phyloP scores from a whole-genome alignment of 192 early-diverging fungal species.

The Kickxella alabastrina region DNA sequence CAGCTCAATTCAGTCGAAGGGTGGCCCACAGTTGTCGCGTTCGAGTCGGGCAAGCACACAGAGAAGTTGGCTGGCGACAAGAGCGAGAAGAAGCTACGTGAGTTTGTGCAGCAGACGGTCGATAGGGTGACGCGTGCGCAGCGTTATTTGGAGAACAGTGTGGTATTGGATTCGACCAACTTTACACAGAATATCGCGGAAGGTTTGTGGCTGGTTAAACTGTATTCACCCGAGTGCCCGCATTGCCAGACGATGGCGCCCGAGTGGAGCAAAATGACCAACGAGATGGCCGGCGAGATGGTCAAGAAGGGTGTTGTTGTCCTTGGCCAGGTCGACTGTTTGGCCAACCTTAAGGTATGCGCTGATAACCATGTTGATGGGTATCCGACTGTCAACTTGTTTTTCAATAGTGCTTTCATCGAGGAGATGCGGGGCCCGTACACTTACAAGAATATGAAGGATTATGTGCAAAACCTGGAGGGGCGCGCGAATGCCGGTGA shows the following conservation, averaged over 20 bases:
- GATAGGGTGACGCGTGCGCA: not conserved
- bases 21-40: conserved; percentile 62
- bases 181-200: conserved; percentile 53
- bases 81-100: conserved; percentile 14
- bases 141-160: conserved; percentile 44
- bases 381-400: conserved; percentile 64
- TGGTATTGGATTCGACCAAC: conserved; percentile 46
- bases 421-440: conserved; percentile 36
- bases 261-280: conserved; percentile 66
- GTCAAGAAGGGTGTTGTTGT: conserved; percentile 48
- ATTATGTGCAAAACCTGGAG: conserved; percentile 40
- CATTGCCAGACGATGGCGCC: conserved; percentile 84
- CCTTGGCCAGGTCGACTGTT: conserved; percentile 71
- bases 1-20: conserved; percentile 47
- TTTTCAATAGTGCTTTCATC: conserved; percentile 34
- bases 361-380: conserved; percentile 54
- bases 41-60: conserved; percentile 17
- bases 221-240: conserved; percentile 82
- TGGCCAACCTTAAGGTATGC: conserved; percentile 61
- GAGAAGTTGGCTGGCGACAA: conserved; percentile 24
- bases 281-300: conserved; percentile 34
- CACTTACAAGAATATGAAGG: conserved; percentile 32
- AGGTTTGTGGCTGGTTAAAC: conserved; percentile 79
- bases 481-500: conserved; percentile 24
- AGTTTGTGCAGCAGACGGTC: conserved; percentile 12